Conservation (phyloP, 352 stramenopile genomes). For the Phytophthora melonis region DNA sequence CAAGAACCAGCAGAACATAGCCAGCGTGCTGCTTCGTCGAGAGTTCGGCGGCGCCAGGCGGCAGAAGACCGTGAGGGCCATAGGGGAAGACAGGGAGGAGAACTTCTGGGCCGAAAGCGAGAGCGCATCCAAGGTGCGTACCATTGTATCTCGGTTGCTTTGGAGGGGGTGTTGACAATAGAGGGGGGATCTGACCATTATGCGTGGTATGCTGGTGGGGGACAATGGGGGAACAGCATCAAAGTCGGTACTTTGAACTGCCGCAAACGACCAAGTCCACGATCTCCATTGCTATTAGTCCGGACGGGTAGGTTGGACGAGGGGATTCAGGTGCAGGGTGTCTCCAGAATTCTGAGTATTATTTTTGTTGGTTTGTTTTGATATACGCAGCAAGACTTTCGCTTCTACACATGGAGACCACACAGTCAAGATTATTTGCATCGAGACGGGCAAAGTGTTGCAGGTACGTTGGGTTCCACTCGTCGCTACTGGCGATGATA, state of each 20-base stretch:
- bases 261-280: slow-evolving; percentile 89
- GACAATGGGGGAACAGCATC: slow-evolving; percentile 53
- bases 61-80: slow-evolving; percentile 52
- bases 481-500: slow-evolving; percentile 6
- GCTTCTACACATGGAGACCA: slow-evolving; percentile 98
- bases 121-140: slow-evolving; percentile 71
- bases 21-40: slow-evolving; percentile 63
- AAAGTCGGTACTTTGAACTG: slow-evolving; percentile 88
- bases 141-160: not conserved
- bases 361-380: not conserved
- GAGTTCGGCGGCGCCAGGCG: slow-evolving; percentile 58
- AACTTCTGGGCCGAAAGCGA: slow-evolving; percentile 86
- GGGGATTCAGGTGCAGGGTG: not conserved
- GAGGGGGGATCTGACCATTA: slow-evolving; percentile 1
- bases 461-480: slow-evolving; percentile 50
- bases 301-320: slow-evolving; percentile 64
- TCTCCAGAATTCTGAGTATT: not conserved
- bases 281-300: slow-evolving; percentile 90
- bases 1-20: slow-evolving; percentile 75
- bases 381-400: slow-evolving; percentile 86
- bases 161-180: not conserved
- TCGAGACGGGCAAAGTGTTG: slow-evolving; percentile 85
- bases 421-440: slow-evolving; percentile 98
- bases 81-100: slow-evolving; percentile 64
- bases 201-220: no score